Base-by-base conservation (phyloP, 139 green algal species). In the Chlorella sorokiniana region DNA sequence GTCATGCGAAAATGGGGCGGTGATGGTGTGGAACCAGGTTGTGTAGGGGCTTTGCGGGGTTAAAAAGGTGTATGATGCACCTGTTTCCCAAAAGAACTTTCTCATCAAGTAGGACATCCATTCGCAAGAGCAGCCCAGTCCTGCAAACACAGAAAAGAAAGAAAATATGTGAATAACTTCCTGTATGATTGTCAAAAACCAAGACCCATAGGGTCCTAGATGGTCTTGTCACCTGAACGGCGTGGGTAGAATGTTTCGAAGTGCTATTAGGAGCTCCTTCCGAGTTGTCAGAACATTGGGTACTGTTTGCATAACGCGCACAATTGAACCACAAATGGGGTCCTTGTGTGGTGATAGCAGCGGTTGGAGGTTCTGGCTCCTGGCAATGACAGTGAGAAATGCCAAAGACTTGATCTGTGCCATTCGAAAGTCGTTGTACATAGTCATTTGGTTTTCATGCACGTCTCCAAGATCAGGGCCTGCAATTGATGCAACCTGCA, bases 191-290 rank as follows among this genome's bases (percentile, higher is more conserved):
- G 8, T 38, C 22, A 35, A 27, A 27, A 23, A 29, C 1, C 20
- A 31, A n/a, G 29, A 25, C 54, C 23, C 70, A 42, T 9, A 23
- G 14, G 31, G 20, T 63, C 14, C 8, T 35, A 37, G 25, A 23
- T 37, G 16, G 5, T 31, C 33, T 37, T 37, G 10, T 20, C 23
- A 73, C 59, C 42, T 73, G 42, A 95, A 91, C 20, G 91, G 86
- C 5, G 88, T 96, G 23, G 75, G 86, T 40, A 97, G 69, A 25
- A 95, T 79, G 62, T 95, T 90, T 38, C 94, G 89, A 25, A 92
- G 91, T 25, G 90, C 90, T 1, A 95, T 87, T 31, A 98, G 88
- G 51, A 98, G 85, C 89, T 99, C 96, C 48, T 96, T 96, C 37
- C 95, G 88, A 25, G 88, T 84, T 40, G 83, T 33, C 22, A 96